Base-by-base conservation (phyloP, 2,329 filamentous ascomycete species). In the Ceratocystis cubensis region DNA sequence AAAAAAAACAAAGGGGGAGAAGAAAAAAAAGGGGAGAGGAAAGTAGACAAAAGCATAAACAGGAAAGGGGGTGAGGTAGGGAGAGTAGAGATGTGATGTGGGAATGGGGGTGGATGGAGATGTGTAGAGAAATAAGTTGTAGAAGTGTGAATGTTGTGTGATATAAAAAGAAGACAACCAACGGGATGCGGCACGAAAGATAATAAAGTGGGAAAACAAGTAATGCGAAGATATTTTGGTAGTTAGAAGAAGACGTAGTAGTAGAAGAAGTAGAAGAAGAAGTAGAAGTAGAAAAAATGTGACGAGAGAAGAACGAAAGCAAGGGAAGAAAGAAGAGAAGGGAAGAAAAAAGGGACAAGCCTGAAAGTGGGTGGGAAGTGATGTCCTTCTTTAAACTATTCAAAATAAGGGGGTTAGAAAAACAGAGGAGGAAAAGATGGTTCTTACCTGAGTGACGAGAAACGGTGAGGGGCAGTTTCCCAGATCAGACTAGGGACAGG, bases 171-270 rank as follows among this genome's bases (percentile, higher is more conserved):
- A 59, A 30, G 53, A 59, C 25, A 59, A n/a, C 53, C 13, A 59
- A 17, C 46, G 46, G 25, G 4, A 30, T 59, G 53, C 53, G 53
- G 53, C 53, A 59, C 53, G 53, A 33, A 59, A 59, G 13, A 59
- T 30, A 59, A 59, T 59, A 59, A 59, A 59, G 53, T 17, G 53
- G 46, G 53, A 59, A 8, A 30, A 22, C 22, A 20, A 22, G 28
- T 13, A 57, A 59, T 59, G 56, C 64, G 64, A 33, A 33, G 15
- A 33, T 59, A 59, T 59, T 59, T 33, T 59, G 53, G 53, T 59
- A 22, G 28, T n/a, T 22, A 13, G 46, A 22, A 50, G 22, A 22
- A 50, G 22, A 50, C 22, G 46, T 50, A 22, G 17, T 22, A 50
- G 46, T n/a, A 50, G 46, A 10, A 22, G 46, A 50, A 22, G 46